A percentile compares a stretch with the other conserved stretches of the same genome.
Evolutionary conservation across 345 rosid genomes (phyloP).

Genomic region (Euphorbia peplus): DNA sequence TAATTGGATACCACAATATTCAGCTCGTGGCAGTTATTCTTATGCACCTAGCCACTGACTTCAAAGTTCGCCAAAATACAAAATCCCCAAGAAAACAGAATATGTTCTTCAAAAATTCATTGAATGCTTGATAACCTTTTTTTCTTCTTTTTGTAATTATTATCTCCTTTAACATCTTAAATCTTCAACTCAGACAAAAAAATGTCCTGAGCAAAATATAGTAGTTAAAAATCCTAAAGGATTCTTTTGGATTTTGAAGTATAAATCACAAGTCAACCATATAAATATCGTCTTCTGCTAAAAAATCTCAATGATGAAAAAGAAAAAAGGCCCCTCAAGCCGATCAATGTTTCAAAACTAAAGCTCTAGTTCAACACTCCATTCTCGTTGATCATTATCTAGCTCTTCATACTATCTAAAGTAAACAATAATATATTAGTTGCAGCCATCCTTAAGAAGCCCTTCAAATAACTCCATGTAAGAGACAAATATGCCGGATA

Average conservation of each 20-base stretch:
- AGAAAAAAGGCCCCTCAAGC: not conserved
- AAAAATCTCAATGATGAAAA: not conserved
- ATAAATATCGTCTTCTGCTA: not conserved
- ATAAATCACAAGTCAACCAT: not conserved
- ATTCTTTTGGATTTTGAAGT: not conserved
- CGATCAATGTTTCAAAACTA: not conserved
- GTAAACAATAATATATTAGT: not conserved
- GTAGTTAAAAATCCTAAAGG: not conserved
- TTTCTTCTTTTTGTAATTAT: not conserved
- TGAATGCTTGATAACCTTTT: not conserved
- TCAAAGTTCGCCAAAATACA: not conserved
- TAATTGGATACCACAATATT: not conserved
- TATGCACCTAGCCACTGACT: not conserved
- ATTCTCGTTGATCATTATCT: not conserved
- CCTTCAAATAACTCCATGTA: not conserved
- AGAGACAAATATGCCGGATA: not conserved
- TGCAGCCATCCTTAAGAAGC: not conserved
- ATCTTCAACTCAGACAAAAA: not conserved
- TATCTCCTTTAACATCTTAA: not conserved
- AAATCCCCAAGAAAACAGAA: not conserved
- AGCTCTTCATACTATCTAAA: slow-evolving; percentile 2
- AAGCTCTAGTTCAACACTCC: not conserved
- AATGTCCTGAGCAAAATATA: not conserved
- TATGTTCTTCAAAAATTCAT: not conserved
- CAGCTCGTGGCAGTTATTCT: not conserved